Conservation (phyloP, 2,329 filamentous ascomycete genomes). For the Botrytis porri region DNA sequence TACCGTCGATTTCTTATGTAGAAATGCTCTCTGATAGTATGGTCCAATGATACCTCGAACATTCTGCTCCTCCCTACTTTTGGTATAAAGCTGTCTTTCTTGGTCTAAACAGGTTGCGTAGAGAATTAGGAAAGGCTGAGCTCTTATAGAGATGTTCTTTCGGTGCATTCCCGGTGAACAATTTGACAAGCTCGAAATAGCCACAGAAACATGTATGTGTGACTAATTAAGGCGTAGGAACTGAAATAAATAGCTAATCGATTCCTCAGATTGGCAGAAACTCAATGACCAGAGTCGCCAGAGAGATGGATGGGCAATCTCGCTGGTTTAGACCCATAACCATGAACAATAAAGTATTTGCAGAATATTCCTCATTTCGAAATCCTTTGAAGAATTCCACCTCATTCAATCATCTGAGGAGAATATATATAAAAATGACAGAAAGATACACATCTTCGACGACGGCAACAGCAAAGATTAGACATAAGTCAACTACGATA, state of each 20-base stretch:
- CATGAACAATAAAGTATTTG: rapidly evolving
- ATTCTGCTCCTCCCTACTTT: background rate
- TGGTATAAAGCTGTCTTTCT: background rate
- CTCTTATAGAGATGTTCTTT: background rate
- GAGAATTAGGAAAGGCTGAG: background rate
- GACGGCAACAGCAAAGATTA: background rate
- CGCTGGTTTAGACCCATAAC: rapidly evolving
- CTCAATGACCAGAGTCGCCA: too few relatives aligned
- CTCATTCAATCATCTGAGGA: rapidly evolving
- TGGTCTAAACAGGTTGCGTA: background rate
- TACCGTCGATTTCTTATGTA: rapidly evolving
- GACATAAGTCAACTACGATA: rapidly evolving
- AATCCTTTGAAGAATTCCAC: rapidly evolving
- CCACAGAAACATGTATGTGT: background rate
- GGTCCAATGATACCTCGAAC: background rate
- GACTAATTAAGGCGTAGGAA: rapidly evolving
- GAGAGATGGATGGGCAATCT: rapidly evolving
- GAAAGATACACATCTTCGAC: background rate
- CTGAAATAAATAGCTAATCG: background rate
- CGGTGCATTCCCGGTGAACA: rapidly evolving
- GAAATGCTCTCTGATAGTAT: rapidly evolving
- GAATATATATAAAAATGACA: background rate
- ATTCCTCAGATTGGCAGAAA: background rate
- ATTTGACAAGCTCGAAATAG: background rate
- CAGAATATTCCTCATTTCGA: rapidly evolving